Evolutionary conservation across 305 asterid genomes (phyloP).

Genomic region (Fraxinus floribunda): DNA sequence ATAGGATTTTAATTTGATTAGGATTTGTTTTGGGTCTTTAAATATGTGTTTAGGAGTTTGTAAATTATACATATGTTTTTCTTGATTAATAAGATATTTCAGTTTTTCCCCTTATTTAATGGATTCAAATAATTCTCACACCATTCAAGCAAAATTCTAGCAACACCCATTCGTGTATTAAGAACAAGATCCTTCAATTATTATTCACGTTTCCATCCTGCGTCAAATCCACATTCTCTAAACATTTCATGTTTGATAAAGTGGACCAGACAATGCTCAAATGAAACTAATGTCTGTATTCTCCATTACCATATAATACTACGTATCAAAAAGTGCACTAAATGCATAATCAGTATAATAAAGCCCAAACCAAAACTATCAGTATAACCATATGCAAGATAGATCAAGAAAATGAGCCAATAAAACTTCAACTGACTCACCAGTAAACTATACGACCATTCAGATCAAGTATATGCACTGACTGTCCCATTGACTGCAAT

Average conservation of each 20-base stretch:
- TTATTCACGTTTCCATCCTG: neutral
- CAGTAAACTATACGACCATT: constrained; percentile 68
- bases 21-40: neutral
- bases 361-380: neutral
- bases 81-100: neutral
- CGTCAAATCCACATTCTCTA: neutral
- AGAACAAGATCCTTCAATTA: neutral
- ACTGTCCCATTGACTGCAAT: constrained; percentile 96
- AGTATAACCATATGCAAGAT: neutral
- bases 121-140: neutral
- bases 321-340: neutral
- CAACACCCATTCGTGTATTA: neutral
- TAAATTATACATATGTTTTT: neutral
- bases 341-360: neutral
- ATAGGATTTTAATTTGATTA: neutral
- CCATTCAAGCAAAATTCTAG: neutral
- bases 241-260: neutral
- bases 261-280: neutral
- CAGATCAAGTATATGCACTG: constrained; percentile 81
- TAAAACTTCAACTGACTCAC: constrained; percentile 45
- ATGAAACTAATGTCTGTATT: neutral
- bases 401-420: neutral
- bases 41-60: neutral
- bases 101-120: neutral
- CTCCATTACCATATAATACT: neutral